These are phyloP conservation scores for Ephemerocybe angulata DNA, from an alignment of 768 basidiomycete genomes.

Conservation along the genomic window DNA sequence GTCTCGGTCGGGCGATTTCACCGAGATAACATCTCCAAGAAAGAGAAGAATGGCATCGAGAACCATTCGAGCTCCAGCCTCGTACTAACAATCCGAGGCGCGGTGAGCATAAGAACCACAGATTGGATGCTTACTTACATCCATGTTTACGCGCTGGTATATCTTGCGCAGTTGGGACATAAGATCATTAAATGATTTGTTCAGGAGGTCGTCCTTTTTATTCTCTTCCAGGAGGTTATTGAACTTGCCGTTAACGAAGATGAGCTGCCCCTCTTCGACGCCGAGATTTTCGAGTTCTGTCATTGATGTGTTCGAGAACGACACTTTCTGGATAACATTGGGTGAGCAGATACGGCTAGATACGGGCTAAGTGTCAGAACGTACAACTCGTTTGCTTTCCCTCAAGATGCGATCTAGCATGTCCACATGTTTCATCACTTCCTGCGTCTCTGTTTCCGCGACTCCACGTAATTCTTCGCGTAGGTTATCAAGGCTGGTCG, in stretches of 20 bases:
- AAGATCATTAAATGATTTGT: neutral
- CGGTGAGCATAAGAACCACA: neutral
- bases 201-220: neutral
- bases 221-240: neutral
- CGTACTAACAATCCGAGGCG: neutral
- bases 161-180: conserved; percentile 1
- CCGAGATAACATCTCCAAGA: conserved; percentile 3
- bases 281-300: neutral
- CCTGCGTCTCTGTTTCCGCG: conserved; percentile 3
- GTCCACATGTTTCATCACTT: neutral
- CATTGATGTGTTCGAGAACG: conserved; percentile 1
- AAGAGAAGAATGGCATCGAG: conserved; percentile 6
- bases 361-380: neutral
- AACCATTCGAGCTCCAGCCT: conserved; percentile 4
- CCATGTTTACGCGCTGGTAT: conserved; percentile 6
- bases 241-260: neutral
- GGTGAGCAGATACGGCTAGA: neutral
- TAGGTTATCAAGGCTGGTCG: neutral
- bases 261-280: conserved; percentile 1
- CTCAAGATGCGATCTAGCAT: neutral
- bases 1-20: neutral
- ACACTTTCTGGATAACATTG: neutral
- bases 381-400: neutral
- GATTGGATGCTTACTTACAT: conserved; percentile 6
- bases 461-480: neutral